Evolutionary conservation across 495 filamentous ascomycete species (phyloP), one percentile per base, ranked within the genome.

Genomic region (Tetracladium setigerum): DNA sequence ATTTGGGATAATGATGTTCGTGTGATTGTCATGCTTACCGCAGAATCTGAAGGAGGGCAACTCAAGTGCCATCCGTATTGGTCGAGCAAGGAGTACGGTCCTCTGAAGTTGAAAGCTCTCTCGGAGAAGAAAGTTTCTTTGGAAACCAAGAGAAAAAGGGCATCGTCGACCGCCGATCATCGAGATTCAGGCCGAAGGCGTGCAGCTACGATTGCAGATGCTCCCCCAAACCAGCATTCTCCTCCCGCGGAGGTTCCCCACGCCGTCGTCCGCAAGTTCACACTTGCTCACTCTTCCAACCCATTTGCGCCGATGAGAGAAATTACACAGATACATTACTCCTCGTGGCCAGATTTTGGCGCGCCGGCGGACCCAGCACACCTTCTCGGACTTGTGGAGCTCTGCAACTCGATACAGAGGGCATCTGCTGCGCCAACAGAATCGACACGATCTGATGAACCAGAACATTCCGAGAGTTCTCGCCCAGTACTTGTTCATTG

Each of bases 1-100:
- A 74, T 96, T 37, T 98, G 92, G 92, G 91, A 97, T 59, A 85
- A 97, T 67, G 89, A 96, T 60, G 81, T 94, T 18, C 82, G 89
- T 44, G 86, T 97, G 24, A 79, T 98, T 45, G 90, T 98, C 50
- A 95, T 95, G 76, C 72, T 98, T 46, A 97, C 92, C 3, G 91
- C 92, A n/a, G 92, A 98, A 62, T 71, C 82, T 18, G 92, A 98
- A 70, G 86, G 92, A 19, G 91, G 94, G 7, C 94, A 95, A 56
- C 71, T 91, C 14, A 98, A 97, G 63, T 92, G 90, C 47, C 89
- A 98, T 60, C 83, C 84, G 1, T 98, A 95, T 62, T 98, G 92
- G 92, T 68, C 79, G 30, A 76, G 73, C n/a, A 78, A 77, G 39
- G 75, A 83, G 46, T 96, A 92, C 60, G 92, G 94, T 1, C 72